A percentile compares a stretch with the other conserved stretches of the same genome.
phyloP scores from a whole-genome alignment of 306 rosid species.

The Corylus avellana region DNA sequence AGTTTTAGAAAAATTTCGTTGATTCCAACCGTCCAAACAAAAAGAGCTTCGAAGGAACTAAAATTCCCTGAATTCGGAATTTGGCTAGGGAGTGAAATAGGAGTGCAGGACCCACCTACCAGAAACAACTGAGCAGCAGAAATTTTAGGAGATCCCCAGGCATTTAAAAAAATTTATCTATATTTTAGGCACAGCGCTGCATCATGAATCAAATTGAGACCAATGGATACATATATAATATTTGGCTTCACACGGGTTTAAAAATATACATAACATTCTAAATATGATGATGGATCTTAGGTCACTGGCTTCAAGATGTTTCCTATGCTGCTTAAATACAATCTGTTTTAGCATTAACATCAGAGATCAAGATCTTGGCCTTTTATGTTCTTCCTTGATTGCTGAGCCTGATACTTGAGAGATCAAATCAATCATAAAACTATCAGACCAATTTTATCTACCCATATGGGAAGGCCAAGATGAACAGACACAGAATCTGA shows the following conservation, averaged over 20 bases:
- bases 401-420: neutral
- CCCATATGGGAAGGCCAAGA: neutral
- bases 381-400: neutral
- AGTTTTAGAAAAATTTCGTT: no score
- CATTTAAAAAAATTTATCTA: no score
- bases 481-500: neutral
- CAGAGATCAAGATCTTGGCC: neutral
- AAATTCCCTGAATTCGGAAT: no score
- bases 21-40: no score
- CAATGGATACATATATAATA: no score
- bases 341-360: neutral
- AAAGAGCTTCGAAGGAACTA: no score
- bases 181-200: no score
- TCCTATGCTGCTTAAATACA: neutral
- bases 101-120: no score
- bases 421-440: neutral
- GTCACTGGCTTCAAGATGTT: neutral
- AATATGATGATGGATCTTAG: neutral
- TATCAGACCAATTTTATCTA: neutral
- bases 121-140: no score
- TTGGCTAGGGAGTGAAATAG: no score
- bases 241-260: neutral
- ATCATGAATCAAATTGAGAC: no score
- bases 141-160: no score
- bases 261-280: neutral